Percentiles rank a stretch among this genome's conserved stretches.
These are phyloP conservation scores for Citrus maxima DNA, from an alignment of 345 rosid genomes.

Conservation along the genomic window DNA sequence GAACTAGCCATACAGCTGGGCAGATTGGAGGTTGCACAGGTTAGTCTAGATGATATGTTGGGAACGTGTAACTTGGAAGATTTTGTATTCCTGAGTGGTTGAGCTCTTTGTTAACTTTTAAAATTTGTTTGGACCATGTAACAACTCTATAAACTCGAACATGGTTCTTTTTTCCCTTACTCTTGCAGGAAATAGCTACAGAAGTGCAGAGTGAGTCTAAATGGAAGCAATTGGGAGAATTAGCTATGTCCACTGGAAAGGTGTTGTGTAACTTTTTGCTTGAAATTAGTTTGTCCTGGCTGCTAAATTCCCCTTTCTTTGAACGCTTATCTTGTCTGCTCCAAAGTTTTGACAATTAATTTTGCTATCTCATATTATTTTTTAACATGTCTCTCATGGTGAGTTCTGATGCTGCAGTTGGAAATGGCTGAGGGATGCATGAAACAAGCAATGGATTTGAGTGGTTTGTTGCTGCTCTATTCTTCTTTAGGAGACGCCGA, in stretches of 20 bases:
- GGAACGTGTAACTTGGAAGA: background rate
- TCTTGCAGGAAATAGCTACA: slow-evolving; percentile 71
- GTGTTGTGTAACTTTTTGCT: slow-evolving; percentile 26
- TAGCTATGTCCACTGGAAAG: slow-evolving; percentile 97
- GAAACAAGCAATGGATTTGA: slow-evolving; percentile 88
- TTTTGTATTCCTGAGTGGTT: background rate
- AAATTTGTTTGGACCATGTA: slow-evolving; percentile 5
- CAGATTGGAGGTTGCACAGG: slow-evolving; percentile 90
- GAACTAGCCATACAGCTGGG: slow-evolving; percentile 97
- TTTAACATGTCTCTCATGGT: background rate
- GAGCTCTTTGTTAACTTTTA: slow-evolving; percentile 1
- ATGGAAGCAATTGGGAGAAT: slow-evolving; percentile 98
- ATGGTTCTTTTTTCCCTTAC: slow-evolving; percentile 1
- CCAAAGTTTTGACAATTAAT: background rate
- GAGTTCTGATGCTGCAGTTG: slow-evolving; percentile 56
- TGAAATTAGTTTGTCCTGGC: background rate
- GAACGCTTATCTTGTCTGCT: background rate
- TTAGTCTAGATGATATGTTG: slow-evolving; percentile 24
- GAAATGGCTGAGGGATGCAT: slow-evolving; percentile 98
- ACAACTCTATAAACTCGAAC: slow-evolving; percentile 6
- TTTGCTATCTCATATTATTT: background rate
- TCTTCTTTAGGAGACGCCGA: slow-evolving; percentile 97
- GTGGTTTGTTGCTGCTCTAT: slow-evolving; percentile 92
- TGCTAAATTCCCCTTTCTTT: background rate
- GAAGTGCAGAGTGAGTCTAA: slow-evolving; percentile 88